A percentile compares a stretch with the other conserved stretches of the same genome.
phyloP scores from a whole-genome alignment of 495 filamentous ascomycete species.

The Xylaria flabelliformis region DNA sequence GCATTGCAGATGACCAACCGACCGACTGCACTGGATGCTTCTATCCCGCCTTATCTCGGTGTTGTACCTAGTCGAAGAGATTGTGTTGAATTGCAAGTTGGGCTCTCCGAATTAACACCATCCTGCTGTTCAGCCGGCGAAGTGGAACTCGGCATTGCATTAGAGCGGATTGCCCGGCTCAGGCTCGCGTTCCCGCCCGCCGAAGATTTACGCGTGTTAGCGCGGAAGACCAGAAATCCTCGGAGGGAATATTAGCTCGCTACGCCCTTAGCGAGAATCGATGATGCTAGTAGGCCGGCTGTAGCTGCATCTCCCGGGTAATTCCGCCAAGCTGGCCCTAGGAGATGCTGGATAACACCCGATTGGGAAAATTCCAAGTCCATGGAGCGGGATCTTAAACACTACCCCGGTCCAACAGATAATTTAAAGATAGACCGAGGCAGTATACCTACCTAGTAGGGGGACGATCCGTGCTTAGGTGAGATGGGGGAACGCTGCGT shows the following conservation, averaged over 20 bases:
- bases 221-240: background rate
- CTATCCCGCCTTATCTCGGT: background rate
- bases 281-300: background rate
- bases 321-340: background rate
- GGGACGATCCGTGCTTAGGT: background rate
- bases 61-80: background rate
- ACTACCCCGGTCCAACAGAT: background rate
- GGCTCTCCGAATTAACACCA: background rate
- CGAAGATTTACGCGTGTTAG: slow-evolving; percentile 1
- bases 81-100: background rate
- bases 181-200: background rate
- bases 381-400: slow-evolving; percentile 15
- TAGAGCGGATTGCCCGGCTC: slow-evolving; percentile 8
- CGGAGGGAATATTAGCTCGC: background rate
- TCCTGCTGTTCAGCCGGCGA: background rate
- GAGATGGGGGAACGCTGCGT: background rate
- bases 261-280: background rate
- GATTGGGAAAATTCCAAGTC: slow-evolving; percentile 18
- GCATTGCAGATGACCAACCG: slow-evolving; percentile 18
- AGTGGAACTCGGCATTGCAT: background rate
- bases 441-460: background rate
- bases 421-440: slow-evolving; percentile 11
- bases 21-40: background rate
- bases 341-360: slow-evolving; percentile 13
- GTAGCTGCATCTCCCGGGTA: background rate